phyloP scores from a whole-genome alignment of 768 basidiomycete species.

The Termitomyces heimii region DNA sequence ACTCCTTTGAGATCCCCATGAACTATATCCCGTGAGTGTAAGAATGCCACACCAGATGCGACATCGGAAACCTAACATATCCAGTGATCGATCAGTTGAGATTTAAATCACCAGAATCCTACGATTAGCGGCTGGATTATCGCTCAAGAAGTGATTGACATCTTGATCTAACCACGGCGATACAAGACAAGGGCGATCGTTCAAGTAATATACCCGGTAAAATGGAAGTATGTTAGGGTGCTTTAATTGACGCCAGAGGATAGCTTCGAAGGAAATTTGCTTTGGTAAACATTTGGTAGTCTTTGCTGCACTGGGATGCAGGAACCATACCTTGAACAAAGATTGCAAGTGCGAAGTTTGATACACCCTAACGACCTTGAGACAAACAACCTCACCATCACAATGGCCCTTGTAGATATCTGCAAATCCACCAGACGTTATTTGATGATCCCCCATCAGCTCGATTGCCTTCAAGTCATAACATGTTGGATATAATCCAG shows the following conservation, averaged over 20 bases:
- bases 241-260: slow-evolving; percentile 9
- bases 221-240: slow-evolving; percentile 26
- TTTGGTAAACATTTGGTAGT: not conserved
- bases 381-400: slow-evolving; percentile 5
- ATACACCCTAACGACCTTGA: slow-evolving; percentile 13
- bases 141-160: slow-evolving; percentile 16
- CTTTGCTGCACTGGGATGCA: not conserved
- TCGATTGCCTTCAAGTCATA: slow-evolving; percentile 6
- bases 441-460: not conserved
- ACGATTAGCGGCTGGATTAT: slow-evolving; percentile 9
- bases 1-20: slow-evolving; percentile 44
- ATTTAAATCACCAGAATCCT: not conserved
- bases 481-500: slow-evolving; percentile 9
- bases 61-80: slow-evolving; percentile 24
- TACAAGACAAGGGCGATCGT: slow-evolving; percentile 23
- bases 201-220: slow-evolving; percentile 21
- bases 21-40: slow-evolving; percentile 28
- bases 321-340: not conserved
- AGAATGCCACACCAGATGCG: slow-evolving; percentile 24
- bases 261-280: slow-evolving; percentile 4
- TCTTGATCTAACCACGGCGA: slow-evolving; percentile 33
- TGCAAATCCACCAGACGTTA: not conserved
- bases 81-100: not conserved
- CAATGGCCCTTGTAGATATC: not conserved
- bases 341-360: slow-evolving; percentile 4